Base-by-base conservation (phyloP, 2,329 filamentous ascomycete genomes). In the Colletotrichum incanum region DNA sequence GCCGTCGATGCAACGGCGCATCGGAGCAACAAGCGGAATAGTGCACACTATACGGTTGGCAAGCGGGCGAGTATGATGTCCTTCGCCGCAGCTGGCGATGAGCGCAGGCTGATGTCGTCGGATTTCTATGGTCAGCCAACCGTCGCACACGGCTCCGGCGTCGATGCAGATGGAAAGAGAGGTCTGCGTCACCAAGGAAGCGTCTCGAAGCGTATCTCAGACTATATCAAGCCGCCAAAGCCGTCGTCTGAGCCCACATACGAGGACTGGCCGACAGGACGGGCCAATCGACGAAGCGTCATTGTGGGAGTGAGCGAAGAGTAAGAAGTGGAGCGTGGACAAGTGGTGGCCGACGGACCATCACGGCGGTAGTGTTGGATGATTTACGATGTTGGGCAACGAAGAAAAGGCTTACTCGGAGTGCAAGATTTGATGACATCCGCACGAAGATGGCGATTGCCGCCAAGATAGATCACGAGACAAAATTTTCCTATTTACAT, bases 191-290 rank as follows among this genome's bases (percentile, higher is more conserved):
- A 74, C 45, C 77, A 80, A 73, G 68, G 68, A 11, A 80, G 78
- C 67, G 73, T 80, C n/a, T 86, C 82, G 67, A 85, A 89, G 76
- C 74, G 71, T 39, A 87, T 92, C 56, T 85, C 86, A 11, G 87
- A 90, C 49, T 80, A 80, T n/a, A 78, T 80, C 45, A 75, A 75
- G 34, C 78, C 78, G 54, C 55, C 76, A 37, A 67, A 74, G 28
- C 43, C 47, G 28, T 18, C 31, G 4, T 20, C n/a, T 28, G 41
- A 65, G 45, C 28, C 41, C 23, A 18, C 8, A 2, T 52, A 71
- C 39, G 71, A 73, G 11, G 49, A 52, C 41, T 70, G 70, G 70
- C 52, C 61, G 9, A 26, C 12, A 26, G 66, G 52, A 18, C 65
- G 65, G 20, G 41, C 31, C 28, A 72, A 72, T 1, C 70, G 70